Base-by-base conservation (phyloP, 257 asterid genomes). In the Apocynum venetum region DNA sequence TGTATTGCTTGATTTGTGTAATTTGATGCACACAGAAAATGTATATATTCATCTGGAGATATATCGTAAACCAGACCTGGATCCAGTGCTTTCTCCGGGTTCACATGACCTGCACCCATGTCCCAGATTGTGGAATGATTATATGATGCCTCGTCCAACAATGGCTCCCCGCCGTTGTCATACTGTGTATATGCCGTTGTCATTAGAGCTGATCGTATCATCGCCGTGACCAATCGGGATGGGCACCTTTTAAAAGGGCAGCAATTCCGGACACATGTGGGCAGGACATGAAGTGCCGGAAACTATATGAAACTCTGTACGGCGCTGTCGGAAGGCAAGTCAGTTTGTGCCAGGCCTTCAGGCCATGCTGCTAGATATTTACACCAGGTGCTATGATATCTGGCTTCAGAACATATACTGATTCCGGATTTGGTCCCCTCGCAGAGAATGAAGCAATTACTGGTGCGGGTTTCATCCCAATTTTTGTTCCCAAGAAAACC, bases 371-470 rank as follows among this genome's bases (percentile, higher is more conserved):
- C 31, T 25, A 25, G 31, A 25, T 25, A 25, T 25, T 25, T 25
- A 25, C 31, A 0, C 31, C 31, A 25, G 31, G 31, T 25, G 31
- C 31, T 25, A 25, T 25, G 31, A 25, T 25, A 25, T 25, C 31
- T 25, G 31, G 31, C 31, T 25, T 25, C 31, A 25, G 31, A 25
- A 25, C 31, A 25, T 85, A 85, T 0, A 77, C 31, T 0, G 94
- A 88, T 47, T 88, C 93, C 0, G 73, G 43, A 72, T 75, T 92
- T 6, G 97, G 98, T 1, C 98, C 98, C 55, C 97, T 83, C 0
- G 98, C 82, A 0, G 98, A 94, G 78, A 94, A 94, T 0, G 97
- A 88, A 0, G 98, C 98, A 19, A 94, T 92, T 4, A 94, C 85
- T 6, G 98, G 98, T 17, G 98, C 97, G 2, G 98, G 98, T 67